Conservation (phyloP, 2,329 filamentous ascomycete genomes). For the Alternaria gaisen region DNA sequence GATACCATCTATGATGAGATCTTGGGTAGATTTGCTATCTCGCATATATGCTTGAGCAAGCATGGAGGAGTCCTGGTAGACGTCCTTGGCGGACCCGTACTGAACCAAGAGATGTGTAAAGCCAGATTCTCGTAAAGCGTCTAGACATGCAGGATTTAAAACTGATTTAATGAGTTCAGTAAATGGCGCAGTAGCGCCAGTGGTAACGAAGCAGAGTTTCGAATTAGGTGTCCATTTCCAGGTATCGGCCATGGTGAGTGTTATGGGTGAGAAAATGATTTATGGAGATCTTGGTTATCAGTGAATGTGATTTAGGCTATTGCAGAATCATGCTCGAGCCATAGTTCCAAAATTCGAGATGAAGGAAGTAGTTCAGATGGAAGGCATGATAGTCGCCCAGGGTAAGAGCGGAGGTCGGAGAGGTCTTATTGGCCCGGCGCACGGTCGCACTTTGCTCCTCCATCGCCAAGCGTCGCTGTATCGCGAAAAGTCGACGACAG, state of each 20-base stretch:
- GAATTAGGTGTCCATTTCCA: conserved; percentile 34
- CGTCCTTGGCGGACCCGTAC: conserved; percentile 72
- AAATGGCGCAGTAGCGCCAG: conserved; percentile 91
- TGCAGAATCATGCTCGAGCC: neutral
- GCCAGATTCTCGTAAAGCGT: conserved; percentile 63
- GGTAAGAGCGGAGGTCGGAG: conserved; percentile 34
- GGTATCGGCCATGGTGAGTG: conserved; percentile 23
- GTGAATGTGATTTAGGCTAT: neutral
- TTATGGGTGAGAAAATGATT: neutral
- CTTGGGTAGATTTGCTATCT: conserved; percentile 13
- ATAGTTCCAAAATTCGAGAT: neutral
- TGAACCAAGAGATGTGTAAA: conserved; percentile 82
- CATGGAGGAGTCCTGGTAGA: conserved; percentile 57
- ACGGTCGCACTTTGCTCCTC: conserved; percentile 33
- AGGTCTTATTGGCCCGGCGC: conserved; percentile 28
- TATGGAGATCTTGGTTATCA: neutral
- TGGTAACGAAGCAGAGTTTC: conserved; percentile 80
- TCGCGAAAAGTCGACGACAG: conserved; percentile 45
- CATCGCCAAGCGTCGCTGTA: conserved; percentile 36
- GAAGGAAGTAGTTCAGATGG: neutral
- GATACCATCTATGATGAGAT: conserved; percentile 65
- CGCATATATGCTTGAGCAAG: conserved; percentile 27
- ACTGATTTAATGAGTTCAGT: conserved; percentile 72
- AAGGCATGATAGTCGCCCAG: neutral
- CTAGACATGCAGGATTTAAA: conserved; percentile 69